These are phyloP conservation scores for Neobulgaria alba DNA, from an alignment of 2,329 filamentous ascomycete species.

Conservation along the genomic window DNA sequence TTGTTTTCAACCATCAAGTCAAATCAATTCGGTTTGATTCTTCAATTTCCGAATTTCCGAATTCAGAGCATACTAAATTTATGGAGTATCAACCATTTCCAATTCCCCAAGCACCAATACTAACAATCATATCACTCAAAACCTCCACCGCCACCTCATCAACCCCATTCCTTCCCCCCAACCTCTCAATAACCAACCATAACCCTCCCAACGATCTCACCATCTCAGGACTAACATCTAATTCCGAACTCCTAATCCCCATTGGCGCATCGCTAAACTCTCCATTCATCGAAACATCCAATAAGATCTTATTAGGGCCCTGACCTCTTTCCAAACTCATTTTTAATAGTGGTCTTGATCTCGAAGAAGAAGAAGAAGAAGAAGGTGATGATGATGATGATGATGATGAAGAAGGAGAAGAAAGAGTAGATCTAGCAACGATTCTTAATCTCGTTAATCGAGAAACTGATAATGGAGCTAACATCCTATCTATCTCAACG, in stretches of 20 bases:
- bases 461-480: conserved; percentile 22
- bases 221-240: conserved; percentile 63
- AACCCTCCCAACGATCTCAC: conserved; percentile 44
- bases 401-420: background rate
- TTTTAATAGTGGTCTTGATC: conserved; percentile 45
- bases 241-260: conserved; percentile 61
- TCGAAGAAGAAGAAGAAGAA: no score
- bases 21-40: no score
- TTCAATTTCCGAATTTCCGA: no score
- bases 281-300: conserved; percentile 62
- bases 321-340: conserved; percentile 66
- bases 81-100: conserved; percentile 23
- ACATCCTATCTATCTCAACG: conserved; percentile 40
- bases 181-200: conserved; percentile 76
- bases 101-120: conserved; percentile 28
- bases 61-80: no score
- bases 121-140: conserved; percentile 30
- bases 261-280: conserved; percentile 62
- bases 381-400: background rate
- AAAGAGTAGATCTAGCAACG: conserved; percentile 14
- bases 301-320: conserved; percentile 55
- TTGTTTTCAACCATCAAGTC: no score
- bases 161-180: conserved; percentile 41
- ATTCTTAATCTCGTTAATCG: conserved; percentile 19
- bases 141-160: conserved; percentile 47